Base-by-base conservation (phyloP, 2,329 filamentous ascomycete species). In the Colletotrichum graminicola region DNA sequence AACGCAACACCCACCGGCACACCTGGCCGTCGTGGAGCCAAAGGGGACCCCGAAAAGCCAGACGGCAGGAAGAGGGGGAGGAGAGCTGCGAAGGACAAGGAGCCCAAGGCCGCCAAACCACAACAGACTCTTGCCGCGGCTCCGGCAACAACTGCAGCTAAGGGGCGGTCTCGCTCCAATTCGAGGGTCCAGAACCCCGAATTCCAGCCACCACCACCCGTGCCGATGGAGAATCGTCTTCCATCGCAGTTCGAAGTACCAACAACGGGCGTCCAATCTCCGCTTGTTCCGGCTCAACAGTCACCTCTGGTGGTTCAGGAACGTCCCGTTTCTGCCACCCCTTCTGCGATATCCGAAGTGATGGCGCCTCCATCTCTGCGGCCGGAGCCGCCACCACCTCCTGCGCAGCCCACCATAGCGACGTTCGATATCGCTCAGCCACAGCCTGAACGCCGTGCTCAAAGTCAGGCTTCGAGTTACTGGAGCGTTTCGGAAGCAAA, bases 401-500 rank as follows among this genome's bases (percentile, higher is more conserved):
- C 83, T 21, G 82, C 82, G 59, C 84, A 85, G 62, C 83, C 86
- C 2, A 79, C 84, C 2, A 82, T 86, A 69, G 77, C 85, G 14
- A 86, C 85, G 34, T 87, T 89, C 74, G 88, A 89, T 71, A 77
- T 88, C 60, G 76, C 79, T 5, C 83, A 84, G 71, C 76, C 80
- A 18, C 81, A 82, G 49, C 79, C 81, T 45, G 87, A 90, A 75
- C 86, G 87, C 54, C 88, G 87, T 70, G 80, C 82, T 12, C 84
- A 85, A 29, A 82, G 83, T 66, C 90, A 91, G 74, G 89, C 92
- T 18, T 94, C 92, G 1, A 95, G 93, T 80, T 96, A 96, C 79
- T 96, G 93, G 93, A 95, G 93, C 76, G 93, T 95, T 29, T 92
- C 92, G 1, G 93, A 96, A 81, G 87, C 92, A 66, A 92, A 87